phyloP scores from a whole-genome alignment of 257 asterid species.

The Solanum verrucosum region DNA sequence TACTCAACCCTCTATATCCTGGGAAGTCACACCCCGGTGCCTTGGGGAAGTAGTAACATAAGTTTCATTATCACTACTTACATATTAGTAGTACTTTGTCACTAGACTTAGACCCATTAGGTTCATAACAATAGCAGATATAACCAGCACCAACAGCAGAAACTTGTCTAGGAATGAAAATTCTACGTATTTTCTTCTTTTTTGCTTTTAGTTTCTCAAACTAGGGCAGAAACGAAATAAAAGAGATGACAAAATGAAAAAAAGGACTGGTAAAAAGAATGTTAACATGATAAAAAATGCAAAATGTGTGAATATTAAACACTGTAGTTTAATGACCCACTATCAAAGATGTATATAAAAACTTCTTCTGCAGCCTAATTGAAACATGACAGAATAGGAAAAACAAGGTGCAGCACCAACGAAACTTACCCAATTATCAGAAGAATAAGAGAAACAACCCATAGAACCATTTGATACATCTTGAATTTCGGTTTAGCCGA shows the following conservation, averaged over 20 bases:
- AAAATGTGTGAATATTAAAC: neutral
- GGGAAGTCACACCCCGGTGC: neutral
- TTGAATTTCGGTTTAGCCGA: constrained; percentile 50
- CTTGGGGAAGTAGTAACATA: neutral
- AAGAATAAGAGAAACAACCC: constrained; percentile 61
- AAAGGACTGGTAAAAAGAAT: neutral
- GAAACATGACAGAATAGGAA: neutral
- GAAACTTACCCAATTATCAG: constrained; percentile 60
- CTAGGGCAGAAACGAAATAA: neutral
- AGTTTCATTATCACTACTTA: neutral
- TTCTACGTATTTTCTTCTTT: neutral
- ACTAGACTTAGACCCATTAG: neutral
- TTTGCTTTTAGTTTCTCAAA: neutral
- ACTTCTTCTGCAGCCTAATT: neutral
- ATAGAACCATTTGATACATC: constrained; percentile 61
- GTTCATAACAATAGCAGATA: neutral
- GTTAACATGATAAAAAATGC: neutral
- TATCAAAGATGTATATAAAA: neutral
- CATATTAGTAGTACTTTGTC: neutral
- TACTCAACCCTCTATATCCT: neutral
- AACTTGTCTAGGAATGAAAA: neutral
- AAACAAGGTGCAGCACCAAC: neutral
- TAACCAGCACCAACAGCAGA: neutral
- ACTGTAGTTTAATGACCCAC: neutral
- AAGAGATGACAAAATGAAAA: neutral